Percentiles rank a stretch among this genome's conserved stretches.
Conservation (phyloP, 1,284 basidiomycete species). For the Phlebopus sp. region DNA sequence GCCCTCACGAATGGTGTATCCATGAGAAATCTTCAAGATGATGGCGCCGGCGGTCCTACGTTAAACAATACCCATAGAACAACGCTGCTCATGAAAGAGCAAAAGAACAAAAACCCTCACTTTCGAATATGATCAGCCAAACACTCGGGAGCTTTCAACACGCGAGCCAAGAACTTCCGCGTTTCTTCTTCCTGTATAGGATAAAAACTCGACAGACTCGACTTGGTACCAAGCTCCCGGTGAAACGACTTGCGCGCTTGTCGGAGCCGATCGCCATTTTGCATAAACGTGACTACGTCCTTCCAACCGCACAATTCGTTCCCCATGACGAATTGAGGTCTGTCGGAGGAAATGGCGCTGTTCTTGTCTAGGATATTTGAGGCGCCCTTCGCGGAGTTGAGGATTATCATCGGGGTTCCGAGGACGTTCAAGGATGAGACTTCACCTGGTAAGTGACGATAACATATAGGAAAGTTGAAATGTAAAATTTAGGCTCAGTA, state of each 20-base stretch:
- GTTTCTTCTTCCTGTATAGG: conserved; percentile 14
- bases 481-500: background rate
- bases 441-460: conserved; percentile 26
- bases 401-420: conserved; percentile 11
- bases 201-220: conserved; percentile 6
- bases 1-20: conserved; percentile 22
- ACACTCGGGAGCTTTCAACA: conserved; percentile 6
- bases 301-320: conserved; percentile 22
- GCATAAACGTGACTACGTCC: conserved; percentile 15
- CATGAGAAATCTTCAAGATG: conserved; percentile 23
- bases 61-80: too few relatives aligned
- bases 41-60: conserved; percentile 14
- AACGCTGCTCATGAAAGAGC: too few relatives aligned
- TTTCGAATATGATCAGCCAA: conserved; percentile 1
- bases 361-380: conserved; percentile 19
- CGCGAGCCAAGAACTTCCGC: conserved; percentile 13
- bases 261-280: conserved; percentile 17
- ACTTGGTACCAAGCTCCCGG: conserved; percentile 17
- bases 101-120: conserved; percentile 13
- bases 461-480: conserved; percentile 33
- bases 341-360: conserved; percentile 14
- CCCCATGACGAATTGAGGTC: conserved; percentile 13
- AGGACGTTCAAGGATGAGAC: conserved; percentile 8
- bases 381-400: conserved; percentile 12
- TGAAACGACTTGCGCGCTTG: conserved; percentile 11